Evolutionary conservation across 2,329 filamentous ascomycete genomes (phyloP).

Genomic region (Didymella pomorum): DNA sequence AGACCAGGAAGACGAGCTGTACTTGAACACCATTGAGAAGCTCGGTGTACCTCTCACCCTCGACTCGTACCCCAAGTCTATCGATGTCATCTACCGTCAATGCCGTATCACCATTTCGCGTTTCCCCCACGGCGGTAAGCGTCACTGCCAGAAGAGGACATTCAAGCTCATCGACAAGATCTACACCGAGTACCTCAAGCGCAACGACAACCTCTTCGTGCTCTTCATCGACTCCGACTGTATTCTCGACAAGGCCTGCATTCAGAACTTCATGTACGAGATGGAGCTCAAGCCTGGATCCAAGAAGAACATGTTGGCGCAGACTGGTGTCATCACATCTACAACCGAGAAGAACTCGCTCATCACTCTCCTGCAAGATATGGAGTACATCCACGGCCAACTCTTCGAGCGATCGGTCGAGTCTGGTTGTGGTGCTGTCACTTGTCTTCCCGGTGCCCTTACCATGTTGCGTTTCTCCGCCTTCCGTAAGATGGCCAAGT

Average conservation of each 20-base stretch:
- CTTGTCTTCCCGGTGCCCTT: conserved; percentile 91
- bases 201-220: conserved; percentile 91
- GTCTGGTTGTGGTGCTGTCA: conserved; percentile 91
- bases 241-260: conserved; percentile 86
- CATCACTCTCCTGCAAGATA: conserved; percentile 92
- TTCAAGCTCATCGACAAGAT: conserved; percentile 94
- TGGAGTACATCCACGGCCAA: conserved; percentile 98
- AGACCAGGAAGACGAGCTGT: conserved; percentile 86
- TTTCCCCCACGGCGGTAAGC: conserved; percentile 92
- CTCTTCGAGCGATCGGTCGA: conserved; percentile 95
- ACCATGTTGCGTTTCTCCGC: conserved; percentile 96
- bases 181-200: conserved; percentile 84
- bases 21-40: conserved; percentile 83
- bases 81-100: conserved; percentile 84
- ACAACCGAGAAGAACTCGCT: conserved; percentile 88
- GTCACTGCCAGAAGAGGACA: conserved; percentile 91
- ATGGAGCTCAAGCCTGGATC: conserved; percentile 97
- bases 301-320: conserved; percentile 90
- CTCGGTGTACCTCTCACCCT: conserved; percentile 82
- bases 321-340: conserved; percentile 97
- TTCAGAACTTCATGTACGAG: conserved; percentile 98
- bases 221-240: conserved; percentile 98
- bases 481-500: conserved; percentile 95
- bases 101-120: conserved; percentile 89
- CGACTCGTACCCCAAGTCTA: conserved; percentile 83